Percentiles rank a stretch among this genome's conserved stretches.
These are phyloP conservation scores for Mycena vitilis DNA, from an alignment of 768 basidiomycete genomes.

Conservation along the genomic window DNA sequence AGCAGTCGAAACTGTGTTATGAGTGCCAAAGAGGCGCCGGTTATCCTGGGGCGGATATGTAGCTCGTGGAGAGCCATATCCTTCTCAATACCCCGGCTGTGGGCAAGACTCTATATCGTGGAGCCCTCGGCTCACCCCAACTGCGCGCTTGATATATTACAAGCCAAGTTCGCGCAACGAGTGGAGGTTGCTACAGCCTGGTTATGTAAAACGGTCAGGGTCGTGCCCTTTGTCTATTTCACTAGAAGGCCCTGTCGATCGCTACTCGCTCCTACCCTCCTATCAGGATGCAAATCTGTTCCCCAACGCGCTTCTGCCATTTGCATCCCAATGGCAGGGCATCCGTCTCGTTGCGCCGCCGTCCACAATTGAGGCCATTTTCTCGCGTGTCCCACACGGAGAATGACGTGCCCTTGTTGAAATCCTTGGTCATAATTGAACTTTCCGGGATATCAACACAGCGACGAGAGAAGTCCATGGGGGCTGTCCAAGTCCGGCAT, in stretches of 20 bases:
- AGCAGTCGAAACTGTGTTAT: slow-evolving; percentile 27
- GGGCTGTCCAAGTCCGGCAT: background rate
- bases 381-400: background rate
- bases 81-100: slow-evolving; percentile 41
- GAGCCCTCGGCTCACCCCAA: background rate
- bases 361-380: background rate
- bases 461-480: background rate
- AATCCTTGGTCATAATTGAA: background rate
- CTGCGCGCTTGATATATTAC: background rate
- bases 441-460: background rate
- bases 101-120: slow-evolving; percentile 37
- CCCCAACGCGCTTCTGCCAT: background rate
- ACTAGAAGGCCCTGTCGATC: background rate
- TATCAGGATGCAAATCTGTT: background rate
- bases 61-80: slow-evolving; percentile 43
- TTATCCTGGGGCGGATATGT: slow-evolving; percentile 46
- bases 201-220: slow-evolving; percentile 2
- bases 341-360: background rate
- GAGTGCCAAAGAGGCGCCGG: slow-evolving; percentile 37
- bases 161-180: slow-evolving; percentile 8
- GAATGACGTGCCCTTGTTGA: slow-evolving; percentile 13
- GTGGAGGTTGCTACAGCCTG: slow-evolving; percentile 11
- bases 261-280: background rate
- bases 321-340: slow-evolving; percentile 8
- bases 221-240: background rate